Evolutionary conservation across 2,329 filamentous ascomycete species (phyloP).

Genomic region (Cylindrodendrum hubeiense): DNA sequence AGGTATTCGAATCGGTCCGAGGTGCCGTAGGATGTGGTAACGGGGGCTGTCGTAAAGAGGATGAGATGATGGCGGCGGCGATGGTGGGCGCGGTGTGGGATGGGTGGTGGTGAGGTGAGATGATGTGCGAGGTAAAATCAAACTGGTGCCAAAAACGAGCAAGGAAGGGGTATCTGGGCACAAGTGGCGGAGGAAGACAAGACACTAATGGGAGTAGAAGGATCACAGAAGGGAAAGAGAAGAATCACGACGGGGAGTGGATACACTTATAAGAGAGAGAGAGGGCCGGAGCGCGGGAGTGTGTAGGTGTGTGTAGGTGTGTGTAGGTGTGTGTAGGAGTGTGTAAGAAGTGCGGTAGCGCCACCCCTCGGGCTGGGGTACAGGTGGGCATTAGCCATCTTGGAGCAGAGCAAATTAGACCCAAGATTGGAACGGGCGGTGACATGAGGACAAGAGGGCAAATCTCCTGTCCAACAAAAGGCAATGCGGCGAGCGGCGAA

Average conservation of each 20-base stretch:
- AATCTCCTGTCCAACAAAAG: conserved; percentile 46
- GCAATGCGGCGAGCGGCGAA: conserved; percentile 46
- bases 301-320: neutral
- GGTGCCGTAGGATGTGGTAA: neutral
- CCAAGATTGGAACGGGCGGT: conserved; percentile 51
- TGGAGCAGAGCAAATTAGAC: conserved; percentile 44
- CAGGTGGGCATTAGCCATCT: conserved; percentile 43
- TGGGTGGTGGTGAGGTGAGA: neutral
- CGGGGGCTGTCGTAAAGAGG: neutral
- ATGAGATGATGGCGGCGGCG: conserved; percentile 7
- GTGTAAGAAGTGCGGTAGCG: conserved; percentile 22
- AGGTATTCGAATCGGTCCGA: conserved; percentile 1
- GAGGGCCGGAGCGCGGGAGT: conserved; percentile 16
- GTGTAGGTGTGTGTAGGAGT: conserved; percentile 8
- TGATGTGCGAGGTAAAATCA: conserved; percentile 10
- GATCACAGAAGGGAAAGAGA: conserved; percentile 43
- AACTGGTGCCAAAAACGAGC: neutral
- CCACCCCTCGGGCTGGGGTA: conserved; percentile 45
- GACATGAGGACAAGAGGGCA: conserved; percentile 48
- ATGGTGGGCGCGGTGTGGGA: neutral
- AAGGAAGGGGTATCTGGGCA: conserved; percentile 18
- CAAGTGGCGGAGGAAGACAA: conserved; percentile 34
- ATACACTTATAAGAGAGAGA: conserved; percentile 50
- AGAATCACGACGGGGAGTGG: conserved; percentile 48
- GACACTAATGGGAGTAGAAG: conserved; percentile 43